phyloP scores from a whole-genome alignment of 257 asterid species.

The Rauvolfia tetraphylla region DNA sequence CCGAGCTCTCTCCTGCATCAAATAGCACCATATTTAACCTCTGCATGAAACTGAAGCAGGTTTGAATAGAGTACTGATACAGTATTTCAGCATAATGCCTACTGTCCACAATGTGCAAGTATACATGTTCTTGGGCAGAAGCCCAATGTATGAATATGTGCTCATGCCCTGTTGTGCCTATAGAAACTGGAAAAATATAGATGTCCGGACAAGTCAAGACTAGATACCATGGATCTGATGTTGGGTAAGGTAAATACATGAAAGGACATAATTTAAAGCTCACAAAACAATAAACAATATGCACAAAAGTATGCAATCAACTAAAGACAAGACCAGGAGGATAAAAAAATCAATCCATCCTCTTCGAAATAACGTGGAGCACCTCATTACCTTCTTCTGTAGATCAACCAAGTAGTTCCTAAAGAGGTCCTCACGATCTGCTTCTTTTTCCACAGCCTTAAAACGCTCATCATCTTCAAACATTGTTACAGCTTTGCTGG shows the following conservation, averaged over 20 bases:
- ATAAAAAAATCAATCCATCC: background rate
- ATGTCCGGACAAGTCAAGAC: background rate
- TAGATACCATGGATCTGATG: background rate
- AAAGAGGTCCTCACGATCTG: slow-evolving; percentile 94
- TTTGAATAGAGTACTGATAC: background rate
- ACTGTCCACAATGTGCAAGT: background rate
- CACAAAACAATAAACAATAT: background rate
- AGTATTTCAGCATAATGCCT: background rate
- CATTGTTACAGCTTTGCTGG: slow-evolving; percentile 88
- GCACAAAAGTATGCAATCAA: background rate
- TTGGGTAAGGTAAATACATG: background rate
- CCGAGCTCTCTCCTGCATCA: slow-evolving; percentile 80
- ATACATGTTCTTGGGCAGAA: background rate
- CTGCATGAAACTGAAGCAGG: background rate
- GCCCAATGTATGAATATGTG: background rate
- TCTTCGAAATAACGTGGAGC: slow-evolving; percentile 1
- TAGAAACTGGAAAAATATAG: background rate
- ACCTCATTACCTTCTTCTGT: slow-evolving; percentile 64
- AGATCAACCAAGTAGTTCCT: slow-evolving; percentile 89
- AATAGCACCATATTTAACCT: background rate
- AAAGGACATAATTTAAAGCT: background rate
- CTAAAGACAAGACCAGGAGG: background rate
- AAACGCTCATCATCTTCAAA: slow-evolving; percentile 93
- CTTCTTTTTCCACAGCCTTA: slow-evolving; percentile 89
- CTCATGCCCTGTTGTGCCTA: background rate